phyloP scores from a whole-genome alignment of 1,284 basidiomycete genomes.

The Malassezia yamatoensis region DNA sequence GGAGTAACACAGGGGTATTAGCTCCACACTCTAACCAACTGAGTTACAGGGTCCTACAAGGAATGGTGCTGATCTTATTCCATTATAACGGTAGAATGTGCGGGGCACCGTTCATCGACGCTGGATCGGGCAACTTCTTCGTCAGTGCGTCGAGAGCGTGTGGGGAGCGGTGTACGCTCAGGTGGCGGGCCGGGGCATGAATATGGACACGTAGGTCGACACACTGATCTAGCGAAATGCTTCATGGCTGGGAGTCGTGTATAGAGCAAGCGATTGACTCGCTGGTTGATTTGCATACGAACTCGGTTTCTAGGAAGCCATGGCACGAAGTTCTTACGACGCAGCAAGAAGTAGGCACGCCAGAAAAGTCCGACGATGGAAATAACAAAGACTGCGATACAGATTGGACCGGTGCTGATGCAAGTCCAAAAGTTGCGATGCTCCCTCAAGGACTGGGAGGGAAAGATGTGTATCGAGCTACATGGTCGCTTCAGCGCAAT shows the following conservation, averaged over 20 bases:
- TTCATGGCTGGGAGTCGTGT: constrained; percentile 23
- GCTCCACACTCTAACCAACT: constrained; percentile 24
- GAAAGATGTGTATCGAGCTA: constrained; percentile 71
- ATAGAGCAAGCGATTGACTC: constrained; percentile 25
- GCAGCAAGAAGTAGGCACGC: constrained; percentile 1
- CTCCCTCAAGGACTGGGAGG: constrained; percentile 50
- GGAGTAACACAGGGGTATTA: constrained; percentile 18
- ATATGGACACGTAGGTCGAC: not conserved
- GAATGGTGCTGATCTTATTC: not conserved
- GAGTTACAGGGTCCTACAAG: constrained; percentile 16
- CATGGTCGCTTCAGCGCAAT: constrained; percentile 65
- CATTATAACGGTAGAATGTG: not conserved
- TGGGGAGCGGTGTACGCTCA: not conserved
- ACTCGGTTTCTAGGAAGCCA: constrained; percentile 22
- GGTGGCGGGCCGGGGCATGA: not conserved
- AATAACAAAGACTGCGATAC: not conserved
- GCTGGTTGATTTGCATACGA: constrained; percentile 25
- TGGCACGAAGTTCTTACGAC: constrained; percentile 24
- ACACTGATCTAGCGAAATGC: not conserved
- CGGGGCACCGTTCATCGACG: not conserved
- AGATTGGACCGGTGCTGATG: constrained; percentile 36
- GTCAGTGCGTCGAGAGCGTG: too few species aligned
- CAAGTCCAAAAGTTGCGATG: constrained; percentile 26
- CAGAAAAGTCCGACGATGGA: too few species aligned
- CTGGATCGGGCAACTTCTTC: not conserved